phyloP scores from a whole-genome alignment of 129 eudicot species.

The Lonicera japonica region DNA sequence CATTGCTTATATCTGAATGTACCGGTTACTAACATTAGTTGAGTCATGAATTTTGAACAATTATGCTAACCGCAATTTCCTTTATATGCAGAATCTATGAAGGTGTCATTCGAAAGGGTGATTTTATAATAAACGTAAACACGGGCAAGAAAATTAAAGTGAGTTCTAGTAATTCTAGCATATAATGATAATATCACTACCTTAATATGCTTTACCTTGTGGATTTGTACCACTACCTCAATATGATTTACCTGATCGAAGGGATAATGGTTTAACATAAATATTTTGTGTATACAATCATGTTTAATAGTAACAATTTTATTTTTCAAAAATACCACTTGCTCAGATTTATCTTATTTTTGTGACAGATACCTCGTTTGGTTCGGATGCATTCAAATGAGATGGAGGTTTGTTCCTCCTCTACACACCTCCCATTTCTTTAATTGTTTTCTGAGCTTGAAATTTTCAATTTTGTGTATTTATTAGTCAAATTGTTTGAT shows the following conservation, averaged over 20 bases:
- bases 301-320: not conserved
- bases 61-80: slow-evolving; percentile 6
- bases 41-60: not conserved
- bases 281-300: not conserved
- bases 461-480: too few species aligned
- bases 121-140: slow-evolving; percentile 73
- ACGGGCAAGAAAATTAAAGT: slow-evolving; percentile 92
- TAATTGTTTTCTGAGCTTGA: too few species aligned
- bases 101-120: slow-evolving; percentile 90
- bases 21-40: slow-evolving; percentile 11
- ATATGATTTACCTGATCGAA: not conserved
- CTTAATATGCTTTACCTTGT: not conserved
- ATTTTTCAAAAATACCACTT: not conserved
- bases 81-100: slow-evolving; percentile 69
- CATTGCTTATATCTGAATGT: not conserved
- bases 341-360: not conserved
- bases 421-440: not conserved
- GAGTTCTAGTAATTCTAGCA: slow-evolving; percentile 15
- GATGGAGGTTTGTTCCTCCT: slow-evolving; percentile 72
- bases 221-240: too few species aligned
- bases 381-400: slow-evolving; percentile 97
- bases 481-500: not conserved
- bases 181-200: not conserved
- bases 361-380: slow-evolving; percentile 79
- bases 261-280: not conserved